phyloP scores from a whole-genome alignment of 176 grass and related monocot genomes.

The Tillandsia fasciculata region DNA sequence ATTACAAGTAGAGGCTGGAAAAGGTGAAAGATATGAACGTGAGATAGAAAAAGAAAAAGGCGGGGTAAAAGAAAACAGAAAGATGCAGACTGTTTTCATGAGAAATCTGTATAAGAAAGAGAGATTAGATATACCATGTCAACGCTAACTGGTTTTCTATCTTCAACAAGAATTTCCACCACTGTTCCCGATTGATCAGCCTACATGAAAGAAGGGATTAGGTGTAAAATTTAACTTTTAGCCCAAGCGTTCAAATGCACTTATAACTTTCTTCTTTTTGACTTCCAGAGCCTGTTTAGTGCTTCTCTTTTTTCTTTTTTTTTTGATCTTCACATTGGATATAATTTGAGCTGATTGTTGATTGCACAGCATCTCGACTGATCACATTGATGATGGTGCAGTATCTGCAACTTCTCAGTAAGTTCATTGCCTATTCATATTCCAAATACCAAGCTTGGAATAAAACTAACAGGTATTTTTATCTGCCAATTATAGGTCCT shows the following conservation, averaged over 20 bases:
- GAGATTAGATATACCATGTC: slow-evolving; percentile 19
- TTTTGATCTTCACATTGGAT: background rate
- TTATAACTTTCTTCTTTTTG: background rate
- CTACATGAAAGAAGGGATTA: slow-evolving; percentile 14
- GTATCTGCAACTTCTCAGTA: too few species aligned
- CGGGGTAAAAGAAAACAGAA: background rate
- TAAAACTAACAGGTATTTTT: background rate
- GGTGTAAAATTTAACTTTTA: background rate
- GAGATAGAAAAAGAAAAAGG: background rate
- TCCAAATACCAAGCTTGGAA: background rate
- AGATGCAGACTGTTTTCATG: background rate
- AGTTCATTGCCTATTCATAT: too few species aligned
- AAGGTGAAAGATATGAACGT: background rate
- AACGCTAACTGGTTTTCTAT: slow-evolving; percentile 33
- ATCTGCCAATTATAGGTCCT: background rate
- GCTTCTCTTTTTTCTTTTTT: background rate
- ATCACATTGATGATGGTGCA: too few species aligned
- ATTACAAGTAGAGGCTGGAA: slow-evolving; percentile 30
- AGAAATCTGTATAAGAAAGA: background rate
- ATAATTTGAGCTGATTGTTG: background rate
- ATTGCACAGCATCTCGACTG: too few species aligned
- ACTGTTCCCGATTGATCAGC: slow-evolving; percentile 39
- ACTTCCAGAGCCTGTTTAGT: background rate
- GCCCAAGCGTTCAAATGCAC: background rate
- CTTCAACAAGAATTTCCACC: slow-evolving; percentile 33